Evolutionary conservation across 2,329 filamentous ascomycete genomes (phyloP).

Genomic region (Cucurbitaria berberidis): DNA sequence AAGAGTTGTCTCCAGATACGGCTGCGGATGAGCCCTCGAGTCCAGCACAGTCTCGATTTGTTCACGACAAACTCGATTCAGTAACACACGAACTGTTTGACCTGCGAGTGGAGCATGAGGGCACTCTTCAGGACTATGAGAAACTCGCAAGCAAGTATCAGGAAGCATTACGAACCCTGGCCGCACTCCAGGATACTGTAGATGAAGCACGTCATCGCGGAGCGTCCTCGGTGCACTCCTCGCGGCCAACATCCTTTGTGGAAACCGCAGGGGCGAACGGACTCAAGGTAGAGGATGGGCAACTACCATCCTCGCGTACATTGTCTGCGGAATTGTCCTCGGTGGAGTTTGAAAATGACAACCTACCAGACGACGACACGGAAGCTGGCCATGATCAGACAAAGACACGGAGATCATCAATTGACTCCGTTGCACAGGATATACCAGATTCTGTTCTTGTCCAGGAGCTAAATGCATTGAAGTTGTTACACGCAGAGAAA

Average conservation of each 20-base stretch:
- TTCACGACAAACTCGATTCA: conserved; percentile 89
- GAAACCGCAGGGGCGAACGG: conserved; percentile 75
- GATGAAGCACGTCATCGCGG: conserved; percentile 75
- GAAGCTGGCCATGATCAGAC: conserved; percentile 67
- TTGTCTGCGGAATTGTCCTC: conserved; percentile 94
- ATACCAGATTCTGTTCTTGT: conserved; percentile 21
- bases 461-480: conserved; percentile 74
- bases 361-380: conserved; percentile 36
- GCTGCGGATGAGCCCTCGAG: conserved; percentile 63
- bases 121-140: conserved; percentile 80
- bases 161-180: conserved; percentile 79
- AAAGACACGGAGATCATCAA: conserved; percentile 51
- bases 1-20: conserved; percentile 25
- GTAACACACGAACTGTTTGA: conserved; percentile 92
- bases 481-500: conserved; percentile 74
- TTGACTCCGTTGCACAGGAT: conserved; percentile 25
- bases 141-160: conserved; percentile 87
- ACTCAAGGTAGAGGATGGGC: conserved; percentile 68
- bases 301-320: conserved; percentile 82
- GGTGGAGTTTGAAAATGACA: conserved; percentile 66
- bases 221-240: conserved; percentile 57
- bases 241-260: conserved; percentile 81
- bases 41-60: conserved; percentile 81
- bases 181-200: conserved; percentile 82
- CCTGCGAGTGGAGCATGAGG: conserved; percentile 87